phyloP scores from a whole-genome alignment of 2,329 filamentous ascomycete species.

The Paecilomyces dactylethromorphus region DNA sequence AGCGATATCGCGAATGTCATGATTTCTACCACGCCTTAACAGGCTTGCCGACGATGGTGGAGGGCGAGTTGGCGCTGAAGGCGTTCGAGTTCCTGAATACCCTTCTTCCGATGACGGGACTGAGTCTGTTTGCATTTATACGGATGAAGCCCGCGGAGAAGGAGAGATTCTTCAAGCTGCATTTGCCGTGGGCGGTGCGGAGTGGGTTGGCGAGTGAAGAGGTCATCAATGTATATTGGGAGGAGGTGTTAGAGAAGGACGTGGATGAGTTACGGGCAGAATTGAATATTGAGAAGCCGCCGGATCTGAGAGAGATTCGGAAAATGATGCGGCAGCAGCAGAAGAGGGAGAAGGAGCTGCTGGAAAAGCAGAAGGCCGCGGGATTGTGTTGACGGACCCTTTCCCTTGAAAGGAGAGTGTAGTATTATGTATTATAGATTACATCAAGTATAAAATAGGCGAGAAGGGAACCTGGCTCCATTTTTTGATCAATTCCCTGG shows the following conservation, averaged over 20 bases:
- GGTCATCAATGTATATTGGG: constrained; percentile 96
- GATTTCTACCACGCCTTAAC: constrained; percentile 97
- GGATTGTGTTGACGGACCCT: not conserved
- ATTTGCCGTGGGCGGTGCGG: constrained; percentile 82
- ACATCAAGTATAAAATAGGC: not conserved
- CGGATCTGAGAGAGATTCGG: constrained; percentile 74
- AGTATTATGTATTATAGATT: not conserved
- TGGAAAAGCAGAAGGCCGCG: constrained; percentile 11
- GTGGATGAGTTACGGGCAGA: constrained; percentile 67
- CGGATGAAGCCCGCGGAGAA: constrained; percentile 58
- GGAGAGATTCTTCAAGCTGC: constrained; percentile 54
- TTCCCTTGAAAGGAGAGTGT: not conserved
- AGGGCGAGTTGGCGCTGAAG: constrained; percentile 96
- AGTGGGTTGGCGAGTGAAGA: constrained; percentile 74
- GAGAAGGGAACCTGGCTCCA: not conserved
- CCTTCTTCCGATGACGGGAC: constrained; percentile 84
- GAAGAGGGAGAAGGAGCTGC: constrained; percentile 54
- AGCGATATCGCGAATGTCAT: constrained; percentile 93
- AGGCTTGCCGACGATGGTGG: constrained; percentile 81
- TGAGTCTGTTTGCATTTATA: constrained; percentile 68
- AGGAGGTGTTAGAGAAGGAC: constrained; percentile 82
- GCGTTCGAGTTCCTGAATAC: constrained; percentile 97
- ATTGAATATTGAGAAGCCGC: constrained; percentile 79
- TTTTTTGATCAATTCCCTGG: not conserved
- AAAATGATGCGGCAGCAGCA: constrained; percentile 62